Evolutionary conservation across 169 alveolate genomes (phyloP), one percentile per base, ranked within the genome.

Genomic region (Sarcocystis neurona): DNA sequence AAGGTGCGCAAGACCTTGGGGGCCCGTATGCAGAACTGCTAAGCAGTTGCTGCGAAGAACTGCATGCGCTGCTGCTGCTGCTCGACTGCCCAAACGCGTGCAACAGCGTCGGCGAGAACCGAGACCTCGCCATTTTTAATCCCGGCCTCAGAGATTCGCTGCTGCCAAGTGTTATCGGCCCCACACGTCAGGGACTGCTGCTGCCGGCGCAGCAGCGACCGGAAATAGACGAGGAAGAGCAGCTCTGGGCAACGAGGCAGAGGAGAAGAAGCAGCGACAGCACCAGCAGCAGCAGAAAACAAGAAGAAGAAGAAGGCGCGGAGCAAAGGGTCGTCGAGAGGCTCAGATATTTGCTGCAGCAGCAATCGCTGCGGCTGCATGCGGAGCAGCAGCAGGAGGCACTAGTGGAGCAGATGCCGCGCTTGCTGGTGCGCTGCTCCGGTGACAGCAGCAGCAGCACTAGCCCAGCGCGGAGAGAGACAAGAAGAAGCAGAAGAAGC

Each of bases 1-100:
- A 87, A 68, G 91, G 91, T 1, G 91, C 91, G 39, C 91, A 87
- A 53, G 91, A 87, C 50, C 37, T 87, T 18, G 91, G 91, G 48
- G 91, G 91, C 23, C 91, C 91, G 32, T 87, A 87, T 50, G 91
- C 87, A 53, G 91, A 87, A 70, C 70, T 75, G 27, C 79, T 87
- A 12, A 87, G 91, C 50, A 68, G 68, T 58, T n/a, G 72, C 39
- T 87, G 91, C 68, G 91, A 87, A 46, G 91, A 87, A 79, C 27
- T 87, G 43, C 50, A 23, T 23, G 41, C 43, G 1, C 82, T 6
- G 41, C 86, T 50, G 15, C 91, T 87, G 58, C 37, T 87, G 27
- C 50, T 41, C 63, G 86, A 78, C 18, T 72, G 86, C 48, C 82
- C 86, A 39, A 87, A 87, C 39, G 91, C 91, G 43, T 23, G 91